Percentiles rank a stretch among this genome's conserved stretches.
These are phyloP conservation scores for Ascomycota sp. DNA, from an alignment of 2,329 filamentous ascomycete genomes.

Conservation along the genomic window DNA sequence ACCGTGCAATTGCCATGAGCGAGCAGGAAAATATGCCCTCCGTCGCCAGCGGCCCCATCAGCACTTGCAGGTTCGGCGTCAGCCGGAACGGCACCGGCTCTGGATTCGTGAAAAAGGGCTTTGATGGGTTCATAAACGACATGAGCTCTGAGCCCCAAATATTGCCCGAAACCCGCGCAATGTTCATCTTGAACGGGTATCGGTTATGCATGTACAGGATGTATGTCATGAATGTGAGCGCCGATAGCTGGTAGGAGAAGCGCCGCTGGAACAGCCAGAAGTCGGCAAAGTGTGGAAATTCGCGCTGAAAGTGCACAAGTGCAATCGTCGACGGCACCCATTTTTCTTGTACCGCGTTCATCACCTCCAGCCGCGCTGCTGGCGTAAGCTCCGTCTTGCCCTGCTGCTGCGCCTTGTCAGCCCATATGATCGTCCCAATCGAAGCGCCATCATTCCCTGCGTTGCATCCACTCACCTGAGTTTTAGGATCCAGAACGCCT, in stretches of 20 bases:
- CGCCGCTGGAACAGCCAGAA: constrained; percentile 98
- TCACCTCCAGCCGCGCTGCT: constrained; percentile 70
- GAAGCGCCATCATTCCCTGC: constrained; percentile 1
- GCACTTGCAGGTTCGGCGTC: constrained; percentile 83
- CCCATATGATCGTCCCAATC: neutral
- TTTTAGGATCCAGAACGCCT: constrained; percentile 50
- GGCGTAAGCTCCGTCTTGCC: constrained; percentile 49
- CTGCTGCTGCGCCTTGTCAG: constrained; percentile 16
- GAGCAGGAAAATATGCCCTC: constrained; percentile 93
- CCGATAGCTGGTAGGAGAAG: constrained; percentile 87
- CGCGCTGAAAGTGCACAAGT: constrained; percentile 73
- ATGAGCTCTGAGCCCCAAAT: constrained; percentile 94
- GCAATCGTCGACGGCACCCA: constrained; percentile 71
- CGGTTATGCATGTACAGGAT: constrained; percentile 93
- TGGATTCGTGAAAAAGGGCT: constrained; percentile 83
- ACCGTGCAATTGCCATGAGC: constrained; percentile 90
- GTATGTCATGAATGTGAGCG: constrained; percentile 96
- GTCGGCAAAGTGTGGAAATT: constrained; percentile 74
- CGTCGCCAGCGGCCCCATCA: constrained; percentile 89
- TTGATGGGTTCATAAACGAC: constrained; percentile 64
- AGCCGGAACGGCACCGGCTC: constrained; percentile 95
- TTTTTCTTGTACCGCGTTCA: constrained; percentile 82
- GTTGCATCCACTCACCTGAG: constrained; percentile 22
- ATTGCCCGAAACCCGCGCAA: constrained; percentile 70
- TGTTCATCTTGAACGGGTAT: constrained; percentile 88